Conservation (phyloP, 148 eudicot genomes). For the Beta vulgaris region DNA sequence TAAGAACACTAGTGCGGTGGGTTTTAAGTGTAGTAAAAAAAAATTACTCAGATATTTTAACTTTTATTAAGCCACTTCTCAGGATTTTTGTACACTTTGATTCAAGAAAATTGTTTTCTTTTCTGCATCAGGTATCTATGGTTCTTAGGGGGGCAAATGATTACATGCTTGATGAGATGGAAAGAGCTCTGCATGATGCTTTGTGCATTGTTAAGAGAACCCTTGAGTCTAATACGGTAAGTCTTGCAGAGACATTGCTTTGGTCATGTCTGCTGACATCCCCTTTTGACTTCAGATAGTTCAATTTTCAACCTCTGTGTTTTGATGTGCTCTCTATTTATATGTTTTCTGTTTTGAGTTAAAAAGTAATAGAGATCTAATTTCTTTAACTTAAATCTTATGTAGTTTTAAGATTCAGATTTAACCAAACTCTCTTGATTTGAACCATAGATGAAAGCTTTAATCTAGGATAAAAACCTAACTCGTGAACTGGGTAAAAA, state of each 20-base stretch:
- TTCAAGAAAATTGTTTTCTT: background rate
- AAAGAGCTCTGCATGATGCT: conserved; percentile 96
- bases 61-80: background rate
- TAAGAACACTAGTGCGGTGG: conserved; percentile 79
- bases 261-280: background rate
- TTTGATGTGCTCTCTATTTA: too few species aligned
- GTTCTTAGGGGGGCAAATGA: conserved; percentile 96
- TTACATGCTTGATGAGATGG: conserved; percentile 99
- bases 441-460: too few species aligned
- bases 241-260: background rate
- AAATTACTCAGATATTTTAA: background rate
- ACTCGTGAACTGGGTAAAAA: too few species aligned
- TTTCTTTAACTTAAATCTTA: too few species aligned
- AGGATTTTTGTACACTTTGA: background rate
- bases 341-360: too few species aligned
- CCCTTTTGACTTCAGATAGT: background rate
- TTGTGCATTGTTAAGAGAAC: conserved; percentile 94
- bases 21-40: conserved; percentile 8
- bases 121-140: conserved; percentile 63
- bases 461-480: too few species aligned
- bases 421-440: too few species aligned
- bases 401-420: too few species aligned
- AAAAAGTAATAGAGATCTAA: too few species aligned
- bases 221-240: conserved; percentile 85
- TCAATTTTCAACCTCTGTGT: too few species aligned